These are phyloP conservation scores for Exophiala aquamarina DNA, from an alignment of 2,329 filamentous ascomycete species.

Conservation along the genomic window DNA sequence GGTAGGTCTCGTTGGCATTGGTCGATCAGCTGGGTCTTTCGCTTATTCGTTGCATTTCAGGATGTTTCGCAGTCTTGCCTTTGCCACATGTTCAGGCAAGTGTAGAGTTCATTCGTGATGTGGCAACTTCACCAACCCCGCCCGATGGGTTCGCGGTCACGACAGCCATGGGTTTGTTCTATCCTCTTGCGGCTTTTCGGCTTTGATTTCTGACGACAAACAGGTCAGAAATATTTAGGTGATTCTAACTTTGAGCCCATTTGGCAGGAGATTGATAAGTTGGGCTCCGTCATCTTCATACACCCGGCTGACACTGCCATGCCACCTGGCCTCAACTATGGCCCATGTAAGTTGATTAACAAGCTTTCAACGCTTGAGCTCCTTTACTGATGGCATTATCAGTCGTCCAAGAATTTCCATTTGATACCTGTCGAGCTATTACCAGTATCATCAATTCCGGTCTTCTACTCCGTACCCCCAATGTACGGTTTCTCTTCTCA, in stretches of 20 bases:
- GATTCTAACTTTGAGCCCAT: background rate
- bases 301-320: background rate
- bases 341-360: background rate
- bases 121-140: background rate
- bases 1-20: no score
- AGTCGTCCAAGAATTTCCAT: background rate
- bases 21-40: background rate
- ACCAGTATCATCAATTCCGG: background rate
- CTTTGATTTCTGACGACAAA: no score
- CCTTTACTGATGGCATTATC: no score
- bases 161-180: background rate
- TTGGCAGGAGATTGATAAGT: background rate
- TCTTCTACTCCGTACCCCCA: background rate
- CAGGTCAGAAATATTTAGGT: background rate
- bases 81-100: background rate
- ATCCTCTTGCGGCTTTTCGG: no score
- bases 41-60: background rate
- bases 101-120: background rate
- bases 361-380: no score
- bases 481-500: background rate
- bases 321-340: background rate
- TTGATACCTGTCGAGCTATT: background rate
- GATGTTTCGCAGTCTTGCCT: background rate
- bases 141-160: background rate
- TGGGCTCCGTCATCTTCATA: background rate